Percentiles rank a stretch among this genome's conserved stretches.
phyloP scores from a whole-genome alignment of 768 basidiomycete species.

The Rhizopogon rudus region DNA sequence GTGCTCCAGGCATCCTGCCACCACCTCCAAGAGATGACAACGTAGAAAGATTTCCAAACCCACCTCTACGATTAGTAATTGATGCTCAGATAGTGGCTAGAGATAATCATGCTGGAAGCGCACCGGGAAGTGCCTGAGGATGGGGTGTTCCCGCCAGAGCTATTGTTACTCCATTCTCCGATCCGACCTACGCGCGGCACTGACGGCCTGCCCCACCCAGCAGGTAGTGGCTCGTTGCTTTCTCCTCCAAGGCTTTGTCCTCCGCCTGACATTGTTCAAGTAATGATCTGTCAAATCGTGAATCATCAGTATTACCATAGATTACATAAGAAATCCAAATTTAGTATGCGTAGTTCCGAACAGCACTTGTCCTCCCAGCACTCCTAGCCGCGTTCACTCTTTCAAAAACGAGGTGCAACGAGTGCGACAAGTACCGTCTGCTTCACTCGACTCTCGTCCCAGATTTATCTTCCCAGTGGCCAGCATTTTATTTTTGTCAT shows the following conservation, averaged over 20 bases:
- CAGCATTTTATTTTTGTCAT: too few relatives aligned
- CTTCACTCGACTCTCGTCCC: too few relatives aligned
- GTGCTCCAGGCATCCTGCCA: constrained; percentile 16
- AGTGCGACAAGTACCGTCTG: too few relatives aligned
- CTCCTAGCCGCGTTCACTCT: too few relatives aligned
- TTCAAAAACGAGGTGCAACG: too few relatives aligned
- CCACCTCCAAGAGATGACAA: constrained; percentile 1
- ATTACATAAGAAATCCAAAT: not conserved
- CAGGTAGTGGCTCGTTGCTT: constrained; percentile 41
- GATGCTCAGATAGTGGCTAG: not conserved
- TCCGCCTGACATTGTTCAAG: constrained; percentile 32
- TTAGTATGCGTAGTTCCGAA: not conserved
- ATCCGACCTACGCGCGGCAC: constrained; percentile 46
- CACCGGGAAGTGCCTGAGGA: constrained; percentile 9
- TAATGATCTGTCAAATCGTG: not conserved
- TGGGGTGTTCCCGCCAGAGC: constrained; percentile 18
- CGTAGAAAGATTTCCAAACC: constrained; percentile 30
- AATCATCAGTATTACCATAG: not conserved
- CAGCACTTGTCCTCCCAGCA: too few relatives aligned
- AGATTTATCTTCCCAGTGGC: too few relatives aligned
- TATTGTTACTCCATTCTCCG: constrained; percentile 41
- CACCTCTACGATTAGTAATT: constrained; percentile 5
- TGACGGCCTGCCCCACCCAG: constrained; percentile 38
- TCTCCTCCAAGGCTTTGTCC: constrained; percentile 49
- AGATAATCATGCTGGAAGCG: not conserved